phyloP scores from a whole-genome alignment of 176 grass and related monocot genomes.

The Ensete ventricosum region DNA sequence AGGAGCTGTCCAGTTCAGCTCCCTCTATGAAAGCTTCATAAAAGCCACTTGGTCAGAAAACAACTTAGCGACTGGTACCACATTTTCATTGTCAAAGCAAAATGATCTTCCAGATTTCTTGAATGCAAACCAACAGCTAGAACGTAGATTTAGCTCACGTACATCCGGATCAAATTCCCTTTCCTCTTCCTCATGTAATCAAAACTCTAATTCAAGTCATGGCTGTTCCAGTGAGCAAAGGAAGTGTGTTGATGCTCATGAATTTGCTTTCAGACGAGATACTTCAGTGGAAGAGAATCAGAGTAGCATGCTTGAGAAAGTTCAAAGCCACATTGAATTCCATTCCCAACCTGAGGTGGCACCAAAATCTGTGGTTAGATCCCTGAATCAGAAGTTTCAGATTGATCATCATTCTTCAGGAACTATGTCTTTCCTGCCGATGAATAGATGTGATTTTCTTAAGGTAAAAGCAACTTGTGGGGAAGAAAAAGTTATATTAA shows the following conservation, averaged over 20 bases:
- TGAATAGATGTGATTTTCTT: conserved; percentile 40
- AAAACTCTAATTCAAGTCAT: conserved; percentile 66
- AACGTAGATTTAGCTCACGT: conserved; percentile 38
- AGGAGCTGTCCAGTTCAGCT: conserved; percentile 65
- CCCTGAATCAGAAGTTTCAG: conserved; percentile 32
- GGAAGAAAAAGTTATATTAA: conserved; percentile 88
- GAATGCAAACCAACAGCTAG: conserved; percentile 23
- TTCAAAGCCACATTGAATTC: conserved; percentile 14
- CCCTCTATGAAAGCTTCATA: conserved; percentile 74
- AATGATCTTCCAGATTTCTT: conserved; percentile 37
- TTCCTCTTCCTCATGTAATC: conserved; percentile 49
- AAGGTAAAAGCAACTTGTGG: conserved; percentile 87
- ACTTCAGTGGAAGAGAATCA: conserved; percentile 51
- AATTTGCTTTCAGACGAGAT: conserved; percentile 45
- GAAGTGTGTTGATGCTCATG: conserved; percentile 23
- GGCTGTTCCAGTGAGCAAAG: conserved; percentile 46
- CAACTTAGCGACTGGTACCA: conserved; percentile 23
- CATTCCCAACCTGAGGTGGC: conserved; percentile 36
- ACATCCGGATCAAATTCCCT: conserved; percentile 65
- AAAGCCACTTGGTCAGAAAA: conserved; percentile 71
- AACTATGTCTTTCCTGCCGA: conserved; percentile 5
- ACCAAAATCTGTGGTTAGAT: conserved; percentile 20
- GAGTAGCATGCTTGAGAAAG: conserved; percentile 26
- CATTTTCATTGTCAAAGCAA: conserved; percentile 36
- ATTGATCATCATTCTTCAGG: conserved; percentile 31